Percentiles rank a stretch among this genome's conserved stretches.
phyloP scores from a whole-genome alignment of 805 yeast genomes.

The Ogataea salicorniae region DNA sequence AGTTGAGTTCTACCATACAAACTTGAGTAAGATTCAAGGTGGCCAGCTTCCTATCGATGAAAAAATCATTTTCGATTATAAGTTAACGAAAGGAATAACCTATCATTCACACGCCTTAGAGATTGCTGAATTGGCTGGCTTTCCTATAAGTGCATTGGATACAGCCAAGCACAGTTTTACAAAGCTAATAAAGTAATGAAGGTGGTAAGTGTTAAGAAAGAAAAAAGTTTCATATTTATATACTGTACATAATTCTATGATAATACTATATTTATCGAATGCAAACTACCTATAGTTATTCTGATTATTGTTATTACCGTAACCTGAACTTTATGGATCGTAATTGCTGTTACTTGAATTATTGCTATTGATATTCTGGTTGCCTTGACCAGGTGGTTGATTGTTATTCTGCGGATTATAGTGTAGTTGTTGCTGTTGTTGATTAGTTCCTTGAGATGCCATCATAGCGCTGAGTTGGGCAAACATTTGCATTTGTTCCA shows the following conservation, averaged over 20 bases:
- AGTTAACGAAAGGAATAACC: constrained; percentile 62
- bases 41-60: constrained; percentile 24
- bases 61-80: constrained; percentile 46
- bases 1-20: constrained; percentile 25
- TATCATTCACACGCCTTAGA: constrained; percentile 69
- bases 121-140: constrained; percentile 76
- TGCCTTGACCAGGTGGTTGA: neutral
- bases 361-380: neutral
- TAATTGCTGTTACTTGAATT: constrained; percentile 17
- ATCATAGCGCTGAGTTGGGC: constrained; percentile 3
- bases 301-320: neutral
- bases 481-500: neutral
- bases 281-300: neutral
- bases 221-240: neutral
- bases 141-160: constrained; percentile 54
- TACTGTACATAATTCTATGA: neutral
- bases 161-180: constrained; percentile 40
- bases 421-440: neutral
- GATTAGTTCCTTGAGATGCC: neutral
- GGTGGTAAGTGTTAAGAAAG: no score
- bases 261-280: neutral
- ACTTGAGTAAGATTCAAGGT: constrained; percentile 13
- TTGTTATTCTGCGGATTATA: neutral
- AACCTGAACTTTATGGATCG: constrained; percentile 14
- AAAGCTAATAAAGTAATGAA: constrained; percentile 1